Evolutionary conservation across 1,284 basidiomycete genomes (phyloP).

Genomic region (Cutaneotrichosporon mucoides): DNA sequence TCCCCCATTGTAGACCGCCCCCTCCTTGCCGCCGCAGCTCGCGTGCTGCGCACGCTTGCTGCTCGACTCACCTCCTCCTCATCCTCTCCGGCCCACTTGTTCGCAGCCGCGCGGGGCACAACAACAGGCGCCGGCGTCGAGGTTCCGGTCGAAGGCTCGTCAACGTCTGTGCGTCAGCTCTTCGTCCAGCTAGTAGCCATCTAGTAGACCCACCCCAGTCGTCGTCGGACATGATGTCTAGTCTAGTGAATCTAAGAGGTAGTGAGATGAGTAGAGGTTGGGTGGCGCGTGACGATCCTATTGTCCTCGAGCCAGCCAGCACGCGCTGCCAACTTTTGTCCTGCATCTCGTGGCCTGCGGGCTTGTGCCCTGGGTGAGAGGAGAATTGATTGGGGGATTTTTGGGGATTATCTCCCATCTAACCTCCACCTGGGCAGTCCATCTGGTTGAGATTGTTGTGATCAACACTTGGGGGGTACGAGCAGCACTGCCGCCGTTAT

Average conservation of each 20-base stretch:
- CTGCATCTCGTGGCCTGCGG: not conserved
- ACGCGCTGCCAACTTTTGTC: conserved; percentile 14
- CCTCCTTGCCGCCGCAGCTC: no score
- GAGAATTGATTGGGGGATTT: no score
- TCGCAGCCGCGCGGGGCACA: conserved; percentile 40
- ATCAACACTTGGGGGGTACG: no score
- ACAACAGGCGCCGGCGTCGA: conserved; percentile 48
- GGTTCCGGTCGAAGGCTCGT: conserved; percentile 53
- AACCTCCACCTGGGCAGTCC: no score
- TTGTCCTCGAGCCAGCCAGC: no score
- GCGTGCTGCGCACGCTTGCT: not conserved
- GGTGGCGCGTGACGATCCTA: no score
- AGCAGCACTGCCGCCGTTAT: no score
- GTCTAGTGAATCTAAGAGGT: not conserved
- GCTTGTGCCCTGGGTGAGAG: no score
- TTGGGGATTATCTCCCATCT: no score
- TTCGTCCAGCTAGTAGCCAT: no score
- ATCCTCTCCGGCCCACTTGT: conserved; percentile 77
- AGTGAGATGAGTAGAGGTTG: not conserved
- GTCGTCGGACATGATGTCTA: conserved; percentile 35
- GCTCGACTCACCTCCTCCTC: conserved; percentile 64
- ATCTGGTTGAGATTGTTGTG: no score
- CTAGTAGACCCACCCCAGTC: conserved; percentile 37
- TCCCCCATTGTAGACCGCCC: no score
- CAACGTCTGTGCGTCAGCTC: conserved; percentile 37